A percentile compares a stretch with the other conserved stretches of the same genome.
Evolutionary conservation across 2,329 filamentous ascomycete species (phyloP).

Genomic region (Didymella sp.): DNA sequence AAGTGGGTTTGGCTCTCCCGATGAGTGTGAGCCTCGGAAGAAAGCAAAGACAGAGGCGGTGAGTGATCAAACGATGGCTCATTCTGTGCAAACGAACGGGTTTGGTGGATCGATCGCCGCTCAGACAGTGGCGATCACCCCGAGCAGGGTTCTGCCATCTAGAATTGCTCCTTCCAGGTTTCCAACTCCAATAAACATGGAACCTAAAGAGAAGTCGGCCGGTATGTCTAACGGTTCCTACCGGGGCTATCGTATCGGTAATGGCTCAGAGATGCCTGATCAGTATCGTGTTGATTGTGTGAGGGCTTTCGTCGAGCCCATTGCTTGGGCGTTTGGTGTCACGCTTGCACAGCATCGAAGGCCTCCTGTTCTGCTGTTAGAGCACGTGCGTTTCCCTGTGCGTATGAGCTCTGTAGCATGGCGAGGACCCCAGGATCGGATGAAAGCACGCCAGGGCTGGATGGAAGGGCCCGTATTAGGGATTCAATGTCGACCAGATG

Average conservation of each 20-base stretch:
- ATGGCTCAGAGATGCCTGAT: constrained; percentile 66
- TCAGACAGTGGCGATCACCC: constrained; percentile 21
- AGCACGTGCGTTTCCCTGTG: constrained; percentile 62
- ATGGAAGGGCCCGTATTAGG: constrained; percentile 66
- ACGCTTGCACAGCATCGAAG: constrained; percentile 57
- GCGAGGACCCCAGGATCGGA: constrained; percentile 60
- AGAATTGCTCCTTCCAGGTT: constrained; percentile 39
- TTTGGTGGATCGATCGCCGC: constrained; percentile 15
- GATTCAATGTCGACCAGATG: constrained; percentile 63
- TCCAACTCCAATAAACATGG: constrained; percentile 33
- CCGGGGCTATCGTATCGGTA: constrained; percentile 64
- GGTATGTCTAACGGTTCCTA: constrained; percentile 54
- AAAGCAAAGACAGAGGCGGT: constrained; percentile 47
- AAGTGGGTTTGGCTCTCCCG: constrained; percentile 18
- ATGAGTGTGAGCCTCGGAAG: constrained; percentile 45
- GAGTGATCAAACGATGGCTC: constrained; percentile 20
- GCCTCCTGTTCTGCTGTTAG: constrained; percentile 57
- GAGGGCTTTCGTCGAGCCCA: constrained; percentile 63
- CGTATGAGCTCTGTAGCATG: constrained; percentile 63
- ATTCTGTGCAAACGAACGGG: constrained; percentile 21
- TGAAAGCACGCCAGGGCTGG: constrained; percentile 60
- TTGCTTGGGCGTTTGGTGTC: constrained; percentile 65
- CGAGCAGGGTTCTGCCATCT: constrained; percentile 38
- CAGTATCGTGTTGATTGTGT: constrained; percentile 63
- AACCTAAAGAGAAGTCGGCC: constrained; percentile 27